Conservation (phyloP, 2,329 filamentous ascomycete species). For the Dactylellina cionopaga region DNA sequence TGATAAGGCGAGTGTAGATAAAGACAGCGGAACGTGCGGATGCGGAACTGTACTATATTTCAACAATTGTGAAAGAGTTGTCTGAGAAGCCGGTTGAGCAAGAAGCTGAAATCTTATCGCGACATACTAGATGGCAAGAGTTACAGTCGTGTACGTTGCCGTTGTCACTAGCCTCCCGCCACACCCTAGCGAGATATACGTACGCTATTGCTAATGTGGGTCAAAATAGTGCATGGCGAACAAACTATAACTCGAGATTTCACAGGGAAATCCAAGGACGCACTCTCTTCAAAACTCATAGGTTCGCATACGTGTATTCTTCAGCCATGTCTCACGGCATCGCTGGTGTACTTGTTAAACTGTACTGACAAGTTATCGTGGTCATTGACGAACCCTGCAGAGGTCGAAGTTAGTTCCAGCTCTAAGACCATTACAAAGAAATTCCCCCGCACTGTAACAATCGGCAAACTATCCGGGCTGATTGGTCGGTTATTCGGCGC, state of each 20-base stretch:
- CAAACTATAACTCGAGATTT: constrained; percentile 43
- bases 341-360: not conserved
- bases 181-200: not conserved
- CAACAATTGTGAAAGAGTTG: constrained; percentile 80
- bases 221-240: constrained; percentile 47
- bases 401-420: constrained; percentile 22
- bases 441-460: constrained; percentile 51
- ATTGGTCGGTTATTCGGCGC: constrained; percentile 47
- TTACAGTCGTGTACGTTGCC: constrained; percentile 78
- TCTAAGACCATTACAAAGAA: constrained; percentile 46
- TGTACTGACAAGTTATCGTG: constrained; percentile 15
- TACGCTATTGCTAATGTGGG: constrained; percentile 25
- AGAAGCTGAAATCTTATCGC: constrained; percentile 66
- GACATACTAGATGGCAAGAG: constrained; percentile 77
- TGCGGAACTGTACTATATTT: constrained; percentile 92
- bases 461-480: constrained; percentile 47
- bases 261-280: constrained; percentile 40
- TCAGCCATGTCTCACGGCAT: constrained; percentile 16
- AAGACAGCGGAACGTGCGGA: constrained; percentile 79
- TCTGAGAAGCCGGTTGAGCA: constrained; percentile 69
- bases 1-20: constrained; percentile 63
- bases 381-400: constrained; percentile 38
- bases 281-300: constrained; percentile 41
- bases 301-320: constrained; percentile 25
- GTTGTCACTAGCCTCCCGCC: not conserved